Evolutionary conservation across 2,329 filamentous ascomycete genomes (phyloP).

Genomic region (Xenosphaeropsis pyriputrescens): DNA sequence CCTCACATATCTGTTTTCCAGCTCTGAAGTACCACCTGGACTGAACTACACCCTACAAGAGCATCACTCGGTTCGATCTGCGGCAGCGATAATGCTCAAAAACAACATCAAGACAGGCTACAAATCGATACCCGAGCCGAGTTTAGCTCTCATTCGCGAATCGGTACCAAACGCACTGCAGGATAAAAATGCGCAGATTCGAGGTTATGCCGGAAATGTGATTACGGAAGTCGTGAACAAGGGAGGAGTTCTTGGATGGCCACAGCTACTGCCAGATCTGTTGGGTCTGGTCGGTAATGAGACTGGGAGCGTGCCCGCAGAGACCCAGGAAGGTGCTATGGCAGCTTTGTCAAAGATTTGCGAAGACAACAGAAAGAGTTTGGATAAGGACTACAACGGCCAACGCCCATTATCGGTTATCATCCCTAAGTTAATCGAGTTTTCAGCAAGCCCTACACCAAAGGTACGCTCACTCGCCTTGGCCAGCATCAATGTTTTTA

Average conservation of each 20-base stretch:
- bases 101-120: constrained; percentile 73
- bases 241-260: constrained; percentile 81
- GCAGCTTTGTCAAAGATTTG: constrained; percentile 87
- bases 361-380: constrained; percentile 79
- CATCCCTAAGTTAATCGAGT: constrained; percentile 79
- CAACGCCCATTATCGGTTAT: constrained; percentile 79
- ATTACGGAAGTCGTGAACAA: constrained; percentile 82
- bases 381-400: constrained; percentile 79
- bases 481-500: constrained; percentile 81
- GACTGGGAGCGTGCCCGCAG: constrained; percentile 47
- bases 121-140: constrained; percentile 59
- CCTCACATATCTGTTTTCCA: constrained; percentile 79
- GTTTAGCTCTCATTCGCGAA: constrained; percentile 64
- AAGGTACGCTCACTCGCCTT: constrained; percentile 72
- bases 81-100: constrained; percentile 89
- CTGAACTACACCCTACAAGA: constrained; percentile 43
- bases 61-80: constrained; percentile 67
- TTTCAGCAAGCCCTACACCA: constrained; percentile 60
- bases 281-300: constrained; percentile 64
- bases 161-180: constrained; percentile 67
- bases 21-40: constrained; percentile 42
- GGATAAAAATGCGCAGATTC: constrained; percentile 69
- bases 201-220: constrained; percentile 81
- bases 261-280: constrained; percentile 74
- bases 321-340: constrained; percentile 88